Conservation (phyloP, 805 yeast genomes). For the Yamadazyma scolyti region DNA sequence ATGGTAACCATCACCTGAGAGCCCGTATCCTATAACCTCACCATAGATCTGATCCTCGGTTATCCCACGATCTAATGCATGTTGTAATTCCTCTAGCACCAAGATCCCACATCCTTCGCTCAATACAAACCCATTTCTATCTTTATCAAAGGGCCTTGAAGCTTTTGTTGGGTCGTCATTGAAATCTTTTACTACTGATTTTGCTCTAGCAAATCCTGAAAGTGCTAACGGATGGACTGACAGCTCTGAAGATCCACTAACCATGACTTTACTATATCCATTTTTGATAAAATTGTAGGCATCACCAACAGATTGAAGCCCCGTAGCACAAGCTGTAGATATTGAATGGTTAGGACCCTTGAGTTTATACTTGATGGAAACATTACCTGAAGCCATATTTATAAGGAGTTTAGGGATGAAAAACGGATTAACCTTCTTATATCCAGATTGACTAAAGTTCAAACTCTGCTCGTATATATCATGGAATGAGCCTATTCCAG, state of each 20-base stretch:
- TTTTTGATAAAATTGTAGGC: slow-evolving; percentile 76
- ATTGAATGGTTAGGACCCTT: slow-evolving; percentile 86
- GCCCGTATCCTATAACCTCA: slow-evolving; percentile 83
- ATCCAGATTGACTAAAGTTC: slow-evolving; percentile 42
- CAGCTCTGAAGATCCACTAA: slow-evolving; percentile 94
- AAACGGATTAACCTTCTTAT: slow-evolving; percentile 75
- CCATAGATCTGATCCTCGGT: slow-evolving; percentile 61
- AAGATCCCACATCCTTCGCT: slow-evolving; percentile 91
- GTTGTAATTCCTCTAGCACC: slow-evolving; percentile 71
- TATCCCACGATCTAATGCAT: slow-evolving; percentile 60
- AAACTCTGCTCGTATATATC: slow-evolving; percentile 66
- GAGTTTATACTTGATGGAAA: slow-evolving; percentile 73
- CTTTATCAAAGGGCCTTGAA: slow-evolving; percentile 82
- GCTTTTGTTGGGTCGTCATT: slow-evolving; percentile 63
- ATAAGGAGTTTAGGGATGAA: slow-evolving; percentile 79
- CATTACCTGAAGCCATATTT: slow-evolving; percentile 93
- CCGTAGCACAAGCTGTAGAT: slow-evolving; percentile 97
- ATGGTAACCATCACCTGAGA: slow-evolving; percentile 88
- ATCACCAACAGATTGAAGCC: slow-evolving; percentile 90
- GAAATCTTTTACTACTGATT: slow-evolving; percentile 64
- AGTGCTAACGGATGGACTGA: slow-evolving; percentile 81
- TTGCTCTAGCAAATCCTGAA: slow-evolving; percentile 89
- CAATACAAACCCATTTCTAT: slow-evolving; percentile 82
- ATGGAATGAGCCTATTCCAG: slow-evolving; percentile 86
- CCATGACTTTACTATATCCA: slow-evolving; percentile 80